Conservation (phyloP, 768 basidiomycete species). For the Phanerochaete sordida region DNA sequence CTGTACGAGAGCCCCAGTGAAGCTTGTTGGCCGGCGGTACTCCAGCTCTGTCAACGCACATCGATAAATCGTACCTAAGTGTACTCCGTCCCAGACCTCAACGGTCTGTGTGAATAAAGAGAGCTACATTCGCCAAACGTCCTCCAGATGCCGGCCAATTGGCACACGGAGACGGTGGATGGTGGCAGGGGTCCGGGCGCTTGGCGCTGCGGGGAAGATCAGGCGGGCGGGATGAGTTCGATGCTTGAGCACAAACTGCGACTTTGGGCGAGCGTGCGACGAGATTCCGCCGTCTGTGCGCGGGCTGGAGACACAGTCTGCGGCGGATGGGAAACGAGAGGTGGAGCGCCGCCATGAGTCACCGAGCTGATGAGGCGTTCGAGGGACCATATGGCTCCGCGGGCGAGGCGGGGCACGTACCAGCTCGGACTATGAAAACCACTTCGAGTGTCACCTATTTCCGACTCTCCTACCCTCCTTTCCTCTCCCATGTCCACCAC, state of each 20-base stretch:
- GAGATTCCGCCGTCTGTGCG: not conserved
- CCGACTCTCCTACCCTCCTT: not conserved
- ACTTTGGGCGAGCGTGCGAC: not conserved
- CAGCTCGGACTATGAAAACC: not conserved
- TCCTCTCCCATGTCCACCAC: slow-evolving; percentile 47
- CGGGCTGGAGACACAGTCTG: not conserved
- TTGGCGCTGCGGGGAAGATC: not conserved
- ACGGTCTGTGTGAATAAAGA: too few species aligned
- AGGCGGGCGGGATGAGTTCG: not conserved
- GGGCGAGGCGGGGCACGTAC: not conserved
- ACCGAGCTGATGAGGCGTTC: slow-evolving; percentile 6
- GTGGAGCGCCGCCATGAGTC: slow-evolving; percentile 12
- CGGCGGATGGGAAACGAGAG: not conserved
- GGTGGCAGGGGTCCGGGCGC: not conserved
- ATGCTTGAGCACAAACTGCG: not conserved
- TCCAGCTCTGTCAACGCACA: too few species aligned
- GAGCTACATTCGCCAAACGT: too few species aligned
- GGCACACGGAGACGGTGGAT: not conserved
- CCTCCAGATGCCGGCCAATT: too few species aligned
- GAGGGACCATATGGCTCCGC: slow-evolving; percentile 7
- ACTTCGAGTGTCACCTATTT: not conserved
- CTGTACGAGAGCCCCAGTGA: too few species aligned
- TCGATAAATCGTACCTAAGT: too few species aligned
- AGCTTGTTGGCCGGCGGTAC: too few species aligned
- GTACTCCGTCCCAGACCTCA: too few species aligned